Evolutionary conservation across 306 rosid genomes (phyloP).

Genomic region (Mimosa pudica): DNA sequence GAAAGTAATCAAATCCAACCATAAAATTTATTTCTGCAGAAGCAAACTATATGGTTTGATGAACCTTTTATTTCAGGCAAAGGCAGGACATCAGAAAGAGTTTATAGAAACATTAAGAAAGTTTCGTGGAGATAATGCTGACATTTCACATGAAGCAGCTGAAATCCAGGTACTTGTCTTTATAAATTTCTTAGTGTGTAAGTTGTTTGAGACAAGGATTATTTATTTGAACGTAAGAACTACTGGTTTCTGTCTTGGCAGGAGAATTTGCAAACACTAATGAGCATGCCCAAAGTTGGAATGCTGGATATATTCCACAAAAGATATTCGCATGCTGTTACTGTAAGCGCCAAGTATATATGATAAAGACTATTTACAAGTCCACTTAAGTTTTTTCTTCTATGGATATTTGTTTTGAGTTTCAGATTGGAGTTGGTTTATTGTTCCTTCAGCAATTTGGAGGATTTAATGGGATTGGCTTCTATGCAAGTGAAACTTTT

Average conservation of each 20-base stretch:
- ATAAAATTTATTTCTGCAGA: background rate
- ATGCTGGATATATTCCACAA: conserved; percentile 9
- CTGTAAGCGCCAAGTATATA: background rate
- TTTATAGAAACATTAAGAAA: conserved; percentile 14
- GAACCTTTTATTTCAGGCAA: conserved; percentile 5
- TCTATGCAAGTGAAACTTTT: conserved; percentile 59
- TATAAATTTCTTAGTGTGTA: background rate
- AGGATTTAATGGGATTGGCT: conserved; percentile 51
- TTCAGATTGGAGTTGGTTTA: conserved; percentile 54
- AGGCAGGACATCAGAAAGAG: conserved; percentile 8
- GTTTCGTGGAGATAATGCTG: conserved; percentile 18
- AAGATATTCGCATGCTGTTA: background rate
- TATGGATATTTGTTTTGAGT: background rate
- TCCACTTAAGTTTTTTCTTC: background rate
- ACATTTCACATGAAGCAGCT: conserved; percentile 17
- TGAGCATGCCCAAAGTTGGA: conserved; percentile 21
- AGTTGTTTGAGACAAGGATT: background rate
- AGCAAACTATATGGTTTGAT: background rate
- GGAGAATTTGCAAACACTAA: background rate
- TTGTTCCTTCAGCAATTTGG: conserved; percentile 59
- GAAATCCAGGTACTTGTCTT: conserved; percentile 8
- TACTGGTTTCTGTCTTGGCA: background rate
- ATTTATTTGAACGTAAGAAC: background rate
- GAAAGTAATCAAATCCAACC: background rate
- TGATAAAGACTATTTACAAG: background rate